Percentiles rank a stretch among this genome's conserved stretches.
phyloP scores from a whole-genome alignment of 345 rosid species.

The Brassica cretica region DNA sequence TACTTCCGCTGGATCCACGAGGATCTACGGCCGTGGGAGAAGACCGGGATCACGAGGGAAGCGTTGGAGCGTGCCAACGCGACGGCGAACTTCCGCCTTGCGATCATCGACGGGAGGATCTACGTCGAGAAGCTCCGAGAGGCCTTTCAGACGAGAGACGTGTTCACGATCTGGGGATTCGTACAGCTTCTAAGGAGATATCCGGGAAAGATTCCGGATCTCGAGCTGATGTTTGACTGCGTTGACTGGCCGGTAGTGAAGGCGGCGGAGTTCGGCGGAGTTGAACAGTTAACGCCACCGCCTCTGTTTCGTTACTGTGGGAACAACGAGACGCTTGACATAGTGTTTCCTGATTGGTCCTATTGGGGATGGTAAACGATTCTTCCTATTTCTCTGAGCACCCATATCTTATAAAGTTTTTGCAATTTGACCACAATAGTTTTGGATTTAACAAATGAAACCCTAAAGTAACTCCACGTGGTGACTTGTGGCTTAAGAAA shows the following conservation, averaged over 20 bases:
- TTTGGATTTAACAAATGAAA: slow-evolving; percentile 6
- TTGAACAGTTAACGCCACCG: slow-evolving; percentile 52
- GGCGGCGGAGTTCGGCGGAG: slow-evolving; percentile 41
- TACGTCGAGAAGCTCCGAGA: slow-evolving; percentile 53
- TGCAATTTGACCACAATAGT: neutral
- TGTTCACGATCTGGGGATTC: slow-evolving; percentile 87
- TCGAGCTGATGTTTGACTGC: slow-evolving; percentile 84
- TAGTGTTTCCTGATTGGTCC: slow-evolving; percentile 92
- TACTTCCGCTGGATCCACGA: slow-evolving; percentile 81
- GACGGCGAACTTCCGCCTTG: slow-evolving; percentile 66
- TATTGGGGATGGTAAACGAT: slow-evolving; percentile 83
- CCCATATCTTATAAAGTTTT: neutral
- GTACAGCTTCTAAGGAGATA: slow-evolving; percentile 73
- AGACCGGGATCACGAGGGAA: slow-evolving; percentile 60
- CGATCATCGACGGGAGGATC: slow-evolving; percentile 54
- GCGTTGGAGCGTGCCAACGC: slow-evolving; percentile 54
- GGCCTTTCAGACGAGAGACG: slow-evolving; percentile 77
- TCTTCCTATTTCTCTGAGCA: neutral
- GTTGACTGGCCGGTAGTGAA: slow-evolving; percentile 68
- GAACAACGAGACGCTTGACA: slow-evolving; percentile 51
- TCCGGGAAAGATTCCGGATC: slow-evolving; percentile 74
- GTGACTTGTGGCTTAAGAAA: slow-evolving; percentile 7
- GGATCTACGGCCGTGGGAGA: slow-evolving; percentile 67
- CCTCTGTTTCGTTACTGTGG: slow-evolving; percentile 76
- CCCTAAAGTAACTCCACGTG: neutral